A percentile compares a stretch with the other conserved stretches of the same genome.
phyloP scores from a whole-genome alignment of 305 asterid genomes.

The Fraxinus dipetala region DNA sequence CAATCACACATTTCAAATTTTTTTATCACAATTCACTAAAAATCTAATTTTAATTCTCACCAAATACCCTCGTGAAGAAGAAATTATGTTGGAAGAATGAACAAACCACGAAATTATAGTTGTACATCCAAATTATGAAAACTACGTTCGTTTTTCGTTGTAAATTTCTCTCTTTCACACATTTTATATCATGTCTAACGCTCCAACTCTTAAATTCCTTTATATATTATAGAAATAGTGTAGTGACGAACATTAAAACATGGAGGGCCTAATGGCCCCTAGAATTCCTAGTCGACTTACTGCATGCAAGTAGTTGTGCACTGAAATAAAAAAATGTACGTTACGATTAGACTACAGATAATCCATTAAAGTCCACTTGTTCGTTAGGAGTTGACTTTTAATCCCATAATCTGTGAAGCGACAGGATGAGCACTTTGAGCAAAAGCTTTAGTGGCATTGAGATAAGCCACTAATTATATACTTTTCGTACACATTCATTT shows the following conservation, averaged over 20 bases:
- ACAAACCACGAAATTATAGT: neutral
- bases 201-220: neutral
- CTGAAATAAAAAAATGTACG: neutral
- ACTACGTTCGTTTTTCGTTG: neutral
- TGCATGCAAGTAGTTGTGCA: neutral
- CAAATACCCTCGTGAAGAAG: neutral
- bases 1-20: no score
- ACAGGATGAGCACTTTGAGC: neutral
- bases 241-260: neutral
- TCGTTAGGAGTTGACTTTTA: neutral
- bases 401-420: slow-evolving; percentile 4
- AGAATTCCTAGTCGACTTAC: neutral
- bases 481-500: neutral
- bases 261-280: neutral
- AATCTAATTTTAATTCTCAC: no score
- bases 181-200: neutral
- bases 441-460: neutral
- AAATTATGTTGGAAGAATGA: no score
- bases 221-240: neutral
- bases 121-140: neutral
- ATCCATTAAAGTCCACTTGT: slow-evolving; percentile 2
- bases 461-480: neutral
- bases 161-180: neutral
- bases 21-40: no score
- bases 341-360: neutral